Percentiles rank a stretch among this genome's conserved stretches.
Evolutionary conservation across 2,329 filamentous ascomycete species (phyloP).

Genomic region (Alternaria brassicicola): DNA sequence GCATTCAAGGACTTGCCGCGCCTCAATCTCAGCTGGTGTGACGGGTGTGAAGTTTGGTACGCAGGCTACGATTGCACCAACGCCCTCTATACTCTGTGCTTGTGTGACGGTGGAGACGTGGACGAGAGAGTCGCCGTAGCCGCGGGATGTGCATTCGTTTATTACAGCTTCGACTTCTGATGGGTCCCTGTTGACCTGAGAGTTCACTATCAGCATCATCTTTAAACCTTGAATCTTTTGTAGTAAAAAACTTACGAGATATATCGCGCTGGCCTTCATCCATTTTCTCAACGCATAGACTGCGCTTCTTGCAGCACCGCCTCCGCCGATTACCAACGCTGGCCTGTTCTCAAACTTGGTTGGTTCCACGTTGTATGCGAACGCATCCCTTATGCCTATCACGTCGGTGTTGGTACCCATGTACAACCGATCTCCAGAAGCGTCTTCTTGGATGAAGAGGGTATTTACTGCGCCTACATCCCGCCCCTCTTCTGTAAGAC

Average conservation of each 20-base stretch:
- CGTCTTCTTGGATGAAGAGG: constrained; percentile 66
- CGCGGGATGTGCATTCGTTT: constrained; percentile 64
- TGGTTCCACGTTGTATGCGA: constrained; percentile 57
- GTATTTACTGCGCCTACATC: constrained; percentile 83
- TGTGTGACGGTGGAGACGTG: constrained; percentile 68
- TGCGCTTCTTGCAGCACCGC: constrained; percentile 77
- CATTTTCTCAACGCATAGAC: constrained; percentile 76
- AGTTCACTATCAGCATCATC: background rate
- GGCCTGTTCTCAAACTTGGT: constrained; percentile 64
- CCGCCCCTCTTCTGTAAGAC: constrained; percentile 72
- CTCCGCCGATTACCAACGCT: constrained; percentile 76
- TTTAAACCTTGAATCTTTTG: background rate
- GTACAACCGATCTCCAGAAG: constrained; percentile 58
- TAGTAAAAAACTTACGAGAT: constrained; percentile 57
- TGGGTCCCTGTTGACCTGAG: constrained; percentile 68
- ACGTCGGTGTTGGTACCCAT: constrained; percentile 84
- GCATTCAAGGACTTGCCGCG: constrained; percentile 62
- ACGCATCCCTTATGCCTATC: constrained; percentile 76
- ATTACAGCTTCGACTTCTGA: constrained; percentile 71
- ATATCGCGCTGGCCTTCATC: constrained; percentile 71
- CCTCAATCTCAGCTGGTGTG: constrained; percentile 65
- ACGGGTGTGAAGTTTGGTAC: constrained; percentile 77
- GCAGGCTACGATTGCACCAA: constrained; percentile 73
- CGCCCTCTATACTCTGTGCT: constrained; percentile 62
- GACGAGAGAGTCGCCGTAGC: constrained; percentile 65